These are phyloP conservation scores for Heterobasidion irregulare DNA, from an alignment of 1,284 basidiomycete genomes.

Conservation along the genomic window DNA sequence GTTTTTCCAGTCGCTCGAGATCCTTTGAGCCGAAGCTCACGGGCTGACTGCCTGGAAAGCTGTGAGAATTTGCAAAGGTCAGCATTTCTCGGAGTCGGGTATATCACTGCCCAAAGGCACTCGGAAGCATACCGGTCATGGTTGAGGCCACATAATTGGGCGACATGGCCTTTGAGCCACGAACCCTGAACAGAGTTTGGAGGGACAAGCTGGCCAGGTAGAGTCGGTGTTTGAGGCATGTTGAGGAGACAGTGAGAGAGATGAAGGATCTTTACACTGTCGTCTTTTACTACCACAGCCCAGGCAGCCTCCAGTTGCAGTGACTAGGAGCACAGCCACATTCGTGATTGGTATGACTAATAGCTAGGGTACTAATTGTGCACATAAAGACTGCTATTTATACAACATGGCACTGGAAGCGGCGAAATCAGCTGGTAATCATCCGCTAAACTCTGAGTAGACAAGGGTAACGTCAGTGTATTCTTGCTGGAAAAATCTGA, in stretches of 20 bases:
- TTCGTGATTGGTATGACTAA: too few relatives aligned
- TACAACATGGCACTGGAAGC: too few relatives aligned
- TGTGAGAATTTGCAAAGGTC: slow-evolving; percentile 5
- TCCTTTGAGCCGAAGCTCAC: slow-evolving; percentile 76
- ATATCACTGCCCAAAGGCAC: not conserved
- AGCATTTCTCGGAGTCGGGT: slow-evolving; percentile 2
- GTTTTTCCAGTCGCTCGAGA: slow-evolving; percentile 67
- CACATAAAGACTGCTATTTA: too few relatives aligned
- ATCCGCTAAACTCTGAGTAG: too few relatives aligned
- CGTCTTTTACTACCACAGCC: not conserved
- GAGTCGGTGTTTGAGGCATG: slow-evolving; percentile 49
- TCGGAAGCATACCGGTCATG: slow-evolving; percentile 38
- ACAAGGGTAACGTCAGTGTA: too few relatives aligned
- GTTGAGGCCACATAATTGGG: slow-evolving; percentile 55
- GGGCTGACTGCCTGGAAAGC: slow-evolving; percentile 92
- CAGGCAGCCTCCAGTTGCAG: too few relatives aligned
- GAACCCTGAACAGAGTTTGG: slow-evolving; percentile 46
- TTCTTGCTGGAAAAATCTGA: too few relatives aligned
- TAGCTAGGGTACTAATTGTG: too few relatives aligned
- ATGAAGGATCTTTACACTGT: not conserved
- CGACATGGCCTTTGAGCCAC: slow-evolving; percentile 60
- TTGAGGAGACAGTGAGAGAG: slow-evolving; percentile 1
- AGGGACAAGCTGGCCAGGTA: slow-evolving; percentile 53
- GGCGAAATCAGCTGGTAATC: too few relatives aligned
- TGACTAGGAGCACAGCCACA: too few relatives aligned